Evolutionary conservation across 106 monocot species (phyloP), one percentile per base, ranked within the genome.

Genomic region (Alisma plantagoaquatica): DNA sequence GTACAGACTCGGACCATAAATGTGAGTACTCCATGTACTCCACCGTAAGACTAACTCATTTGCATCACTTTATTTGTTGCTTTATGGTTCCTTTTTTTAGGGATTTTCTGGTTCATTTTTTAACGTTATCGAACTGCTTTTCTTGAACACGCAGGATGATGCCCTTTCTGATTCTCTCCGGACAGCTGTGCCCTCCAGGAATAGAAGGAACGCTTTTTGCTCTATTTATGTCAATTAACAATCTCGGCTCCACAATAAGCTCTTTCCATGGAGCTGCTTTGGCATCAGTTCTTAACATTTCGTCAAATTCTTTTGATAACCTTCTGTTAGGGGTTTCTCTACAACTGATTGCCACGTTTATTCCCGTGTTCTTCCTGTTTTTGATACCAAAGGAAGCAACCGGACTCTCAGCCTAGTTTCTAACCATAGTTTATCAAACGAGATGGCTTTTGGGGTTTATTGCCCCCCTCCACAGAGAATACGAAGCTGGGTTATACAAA

Each of bases 191-290:
- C 49, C 82, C 87, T 20, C 87, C 87, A 27, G 87, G 87, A 46
- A 87, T 87, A 23, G 87, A 88, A 79, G 87, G 87, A 19, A 82
- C 87, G 28, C 75, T 88, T 14, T 88, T 88, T 67, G 87, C 87
- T 21, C 73, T 88, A 0, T 88, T 88, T 49, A 88, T 88, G 87
- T 88, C 87, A 23, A 79, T 88, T 63, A 75, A 82, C 56, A 88
- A 88, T 29, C 41, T 88, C 3, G 78, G 87, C 42, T 63, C 65
- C 32, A 82, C 78, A 14, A 23, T 88, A 18, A 70, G 87, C 2
- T 88, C 82, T 44, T 73, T 88, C 69, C 53, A 70, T 1, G 87
- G 87, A 10, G 82, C 82, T 61, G 82, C 72, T 49, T 61, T 88
- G 16, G 78, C 87, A 16, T 82, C 87, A 16, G 15, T 33, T 2